These are phyloP conservation scores for Phytophthora ramorum DNA, from an alignment of 352 stramenopile genomes.

Conservation along the genomic window DNA sequence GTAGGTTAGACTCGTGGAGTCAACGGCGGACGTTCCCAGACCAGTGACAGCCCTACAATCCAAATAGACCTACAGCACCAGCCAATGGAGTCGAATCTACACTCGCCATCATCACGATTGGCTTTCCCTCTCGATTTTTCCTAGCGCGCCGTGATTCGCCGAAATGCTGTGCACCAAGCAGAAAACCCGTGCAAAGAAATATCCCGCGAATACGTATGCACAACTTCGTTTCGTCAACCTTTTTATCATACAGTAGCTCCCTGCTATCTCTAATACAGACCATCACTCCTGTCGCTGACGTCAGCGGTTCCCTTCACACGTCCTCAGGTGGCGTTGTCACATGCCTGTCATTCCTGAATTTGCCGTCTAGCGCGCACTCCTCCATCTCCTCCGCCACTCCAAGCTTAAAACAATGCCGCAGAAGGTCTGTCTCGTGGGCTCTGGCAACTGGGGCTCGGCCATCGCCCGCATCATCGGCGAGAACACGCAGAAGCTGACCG, in stretches of 20 bases:
- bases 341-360: constrained; percentile 35
- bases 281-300: constrained; percentile 23
- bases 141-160: constrained; percentile 12
- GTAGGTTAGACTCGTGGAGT: too few relatives aligned
- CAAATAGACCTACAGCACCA: constrained; percentile 2
- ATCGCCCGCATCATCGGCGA: constrained; percentile 87
- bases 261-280: constrained; percentile 19
- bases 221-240: constrained; percentile 19
- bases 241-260: not conserved
- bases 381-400: not conserved
- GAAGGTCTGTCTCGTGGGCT: constrained; percentile 84
- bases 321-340: not conserved
- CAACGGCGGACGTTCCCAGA: not conserved
- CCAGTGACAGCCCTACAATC: not conserved
- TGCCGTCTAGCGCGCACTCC: constrained; percentile 18
- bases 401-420: constrained; percentile 43
- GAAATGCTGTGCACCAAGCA: constrained; percentile 18
- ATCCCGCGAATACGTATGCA: constrained; percentile 25
- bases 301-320: constrained; percentile 10
- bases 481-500: constrained; percentile 59
- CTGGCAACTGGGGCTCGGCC: constrained; percentile 84
- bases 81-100: not conserved
- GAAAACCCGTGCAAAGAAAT: constrained; percentile 30
- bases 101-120: too few relatives aligned
- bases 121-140: constrained; percentile 2